Percentiles rank a stretch among this genome's conserved stretches.
phyloP scores from a whole-genome alignment of 305 asterid species.

The Fraxinus sp. region DNA sequence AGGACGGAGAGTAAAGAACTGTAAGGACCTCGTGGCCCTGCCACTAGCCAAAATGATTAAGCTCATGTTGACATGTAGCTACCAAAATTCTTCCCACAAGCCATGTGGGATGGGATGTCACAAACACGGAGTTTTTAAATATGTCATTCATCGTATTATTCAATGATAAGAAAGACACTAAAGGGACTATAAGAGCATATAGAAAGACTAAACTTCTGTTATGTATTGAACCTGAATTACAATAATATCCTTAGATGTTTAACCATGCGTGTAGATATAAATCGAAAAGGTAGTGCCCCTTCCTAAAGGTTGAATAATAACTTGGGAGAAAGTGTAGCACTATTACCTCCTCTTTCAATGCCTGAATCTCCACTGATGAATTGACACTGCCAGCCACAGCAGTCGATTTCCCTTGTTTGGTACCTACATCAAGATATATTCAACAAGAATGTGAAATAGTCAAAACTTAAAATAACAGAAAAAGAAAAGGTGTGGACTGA shows the following conservation, averaged over 20 bases:
- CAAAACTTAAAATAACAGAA: background rate
- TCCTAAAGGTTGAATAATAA: background rate
- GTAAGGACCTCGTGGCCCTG: background rate
- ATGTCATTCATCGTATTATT: background rate
- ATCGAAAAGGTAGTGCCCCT: background rate
- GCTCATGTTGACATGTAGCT: background rate
- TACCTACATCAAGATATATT: conserved; percentile 31
- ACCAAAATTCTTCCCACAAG: background rate
- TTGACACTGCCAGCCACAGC: conserved; percentile 33
- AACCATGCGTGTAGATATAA: background rate
- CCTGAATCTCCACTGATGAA: conserved; percentile 46
- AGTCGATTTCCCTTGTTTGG: conserved; percentile 49
- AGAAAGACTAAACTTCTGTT: background rate
- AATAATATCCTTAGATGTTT: background rate
- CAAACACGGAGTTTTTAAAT: no score
- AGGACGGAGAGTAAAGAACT: background rate
- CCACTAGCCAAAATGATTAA: background rate
- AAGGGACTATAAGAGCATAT: background rate
- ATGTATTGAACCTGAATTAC: background rate
- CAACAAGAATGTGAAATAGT: conserved; percentile 1
- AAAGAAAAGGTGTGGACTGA: conserved; percentile 13
- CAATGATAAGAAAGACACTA: background rate
- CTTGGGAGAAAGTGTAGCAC: background rate
- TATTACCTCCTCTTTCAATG: conserved; percentile 58
- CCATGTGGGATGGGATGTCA: background rate